phyloP scores from a whole-genome alignment of 352 stramenopile species.

The Globisporangium middletonii region DNA sequence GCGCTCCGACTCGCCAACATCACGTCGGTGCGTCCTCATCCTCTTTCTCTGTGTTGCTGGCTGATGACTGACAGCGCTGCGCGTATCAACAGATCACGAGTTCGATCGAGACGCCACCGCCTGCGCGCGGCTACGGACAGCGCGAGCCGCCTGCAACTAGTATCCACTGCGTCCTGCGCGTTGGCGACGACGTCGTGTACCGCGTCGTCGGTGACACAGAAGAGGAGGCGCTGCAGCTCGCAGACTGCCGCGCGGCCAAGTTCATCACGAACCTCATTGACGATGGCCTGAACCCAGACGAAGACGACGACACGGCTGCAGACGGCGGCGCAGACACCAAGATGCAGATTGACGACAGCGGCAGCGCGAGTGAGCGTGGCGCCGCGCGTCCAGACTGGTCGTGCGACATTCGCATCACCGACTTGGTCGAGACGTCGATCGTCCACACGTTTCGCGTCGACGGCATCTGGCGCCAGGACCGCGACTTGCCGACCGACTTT shows the following conservation, averaged over 20 bases:
- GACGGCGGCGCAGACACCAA: conserved; percentile 19
- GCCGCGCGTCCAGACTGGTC: conserved; percentile 30
- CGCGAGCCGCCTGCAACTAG: conserved; percentile 10
- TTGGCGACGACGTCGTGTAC: conserved; percentile 41
- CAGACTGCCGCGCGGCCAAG: conserved; percentile 40
- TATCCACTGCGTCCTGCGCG: conserved; percentile 30
- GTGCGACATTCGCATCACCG: conserved; percentile 43
- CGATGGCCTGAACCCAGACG: conserved; percentile 45
- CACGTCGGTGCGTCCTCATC: conserved; percentile 29
- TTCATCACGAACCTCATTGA: conserved; percentile 75
- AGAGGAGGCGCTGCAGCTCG: conserved; percentile 38
- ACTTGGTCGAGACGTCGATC: conserved; percentile 30
- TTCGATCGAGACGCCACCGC: conserved; percentile 19
- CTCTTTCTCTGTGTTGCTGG: no score
- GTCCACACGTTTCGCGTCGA: conserved; percentile 56
- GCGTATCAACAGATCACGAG: conserved; percentile 31
- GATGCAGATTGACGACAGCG: conserved; percentile 24
- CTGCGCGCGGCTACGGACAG: conserved; percentile 1
- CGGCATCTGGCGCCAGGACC: conserved; percentile 32
- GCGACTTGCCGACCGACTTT: conserved; percentile 15
- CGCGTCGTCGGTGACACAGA: conserved; percentile 46
- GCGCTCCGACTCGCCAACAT: conserved; percentile 62
- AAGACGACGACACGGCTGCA: conserved; percentile 12
- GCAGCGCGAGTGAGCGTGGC: not conserved
- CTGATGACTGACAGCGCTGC: not conserved